A percentile compares a stretch with the other conserved stretches of the same genome.
phyloP scores from a whole-genome alignment of 768 basidiomycete species.

The Kwoniella shandongensis region DNA sequence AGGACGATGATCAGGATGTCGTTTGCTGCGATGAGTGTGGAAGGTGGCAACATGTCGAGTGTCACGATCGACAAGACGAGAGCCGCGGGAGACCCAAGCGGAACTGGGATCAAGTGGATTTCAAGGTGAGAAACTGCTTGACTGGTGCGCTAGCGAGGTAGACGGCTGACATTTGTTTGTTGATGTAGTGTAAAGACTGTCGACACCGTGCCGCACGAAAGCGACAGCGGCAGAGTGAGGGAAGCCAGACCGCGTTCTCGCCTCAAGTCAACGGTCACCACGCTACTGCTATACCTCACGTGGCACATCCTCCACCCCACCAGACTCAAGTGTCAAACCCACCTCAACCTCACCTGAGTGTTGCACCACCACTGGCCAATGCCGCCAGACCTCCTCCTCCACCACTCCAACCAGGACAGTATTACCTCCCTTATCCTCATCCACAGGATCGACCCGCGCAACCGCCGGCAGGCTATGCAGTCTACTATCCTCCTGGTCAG shows the following conservation, averaged over 20 bases:
- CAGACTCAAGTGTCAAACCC: too few relatives aligned
- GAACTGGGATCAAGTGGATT: conserved; percentile 84
- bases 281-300: background rate
- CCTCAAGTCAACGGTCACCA: conserved; percentile 3
- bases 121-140: conserved; percentile 52
- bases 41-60: conserved; percentile 86
- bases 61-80: conserved; percentile 73
- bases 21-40: conserved; percentile 78
- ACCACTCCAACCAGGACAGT: conserved; percentile 13
- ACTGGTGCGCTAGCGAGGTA: background rate
- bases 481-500: conserved; percentile 19
- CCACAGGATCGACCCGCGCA: conserved; percentile 6
- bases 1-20: conserved; percentile 79
- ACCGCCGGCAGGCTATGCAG: conserved; percentile 23
- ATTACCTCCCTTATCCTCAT: conserved; percentile 23
- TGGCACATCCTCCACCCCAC: conserved; percentile 1
- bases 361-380: too few relatives aligned
- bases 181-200: conserved; percentile 43
- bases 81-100: conserved; percentile 66
- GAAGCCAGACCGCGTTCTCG: background rate
- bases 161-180: background rate
- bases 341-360: too few relatives aligned
- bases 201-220: conserved; percentile 32
- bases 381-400: conserved; percentile 19
- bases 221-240: conserved; percentile 19